These are phyloP conservation scores for Aureobasidium sp. DNA, from an alignment of 2,329 filamentous ascomycete genomes.

Conservation along the genomic window DNA sequence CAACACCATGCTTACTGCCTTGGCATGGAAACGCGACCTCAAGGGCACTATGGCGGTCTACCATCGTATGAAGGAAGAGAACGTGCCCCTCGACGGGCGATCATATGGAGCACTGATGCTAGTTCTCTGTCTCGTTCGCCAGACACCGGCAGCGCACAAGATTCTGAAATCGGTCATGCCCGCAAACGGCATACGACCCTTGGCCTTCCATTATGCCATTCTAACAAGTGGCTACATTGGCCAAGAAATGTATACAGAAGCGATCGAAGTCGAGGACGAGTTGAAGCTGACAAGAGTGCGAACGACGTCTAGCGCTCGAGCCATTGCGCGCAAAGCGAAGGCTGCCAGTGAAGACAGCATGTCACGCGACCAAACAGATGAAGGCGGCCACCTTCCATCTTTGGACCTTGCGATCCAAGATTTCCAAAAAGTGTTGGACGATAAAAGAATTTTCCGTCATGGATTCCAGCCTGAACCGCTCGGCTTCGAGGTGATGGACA, in stretches of 20 bases:
- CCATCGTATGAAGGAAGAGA: constrained; percentile 46
- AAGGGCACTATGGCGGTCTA: constrained; percentile 48
- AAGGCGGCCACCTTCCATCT: not conserved
- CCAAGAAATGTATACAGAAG: constrained; percentile 38
- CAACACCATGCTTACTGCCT: constrained; percentile 68
- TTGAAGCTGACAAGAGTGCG: constrained; percentile 37
- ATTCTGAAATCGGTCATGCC: constrained; percentile 48
- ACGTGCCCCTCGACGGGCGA: constrained; percentile 47
- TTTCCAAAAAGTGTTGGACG: constrained; percentile 14
- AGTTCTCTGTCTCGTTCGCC: constrained; percentile 45
- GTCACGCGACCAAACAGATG: not conserved
- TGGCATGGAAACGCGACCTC: constrained; percentile 58
- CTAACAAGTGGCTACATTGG: constrained; percentile 45
- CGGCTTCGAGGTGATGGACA: not conserved
- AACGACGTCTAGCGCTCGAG: constrained; percentile 38
- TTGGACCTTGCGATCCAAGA: constrained; percentile 34
- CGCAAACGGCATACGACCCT: constrained; percentile 36
- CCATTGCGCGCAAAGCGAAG: constrained; percentile 34
- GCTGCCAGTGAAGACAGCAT: constrained; percentile 26
- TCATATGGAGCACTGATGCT: constrained; percentile 59
- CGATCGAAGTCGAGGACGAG: constrained; percentile 41
- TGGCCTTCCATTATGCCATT: constrained; percentile 48
- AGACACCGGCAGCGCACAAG: constrained; percentile 49
- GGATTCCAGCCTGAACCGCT: not conserved
- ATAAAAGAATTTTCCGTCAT: not conserved